Percentiles rank a stretch among this genome's conserved stretches.
Conservation (phyloP, 1,139 yeast genomes). For the Pneumocystis sp. region DNA sequence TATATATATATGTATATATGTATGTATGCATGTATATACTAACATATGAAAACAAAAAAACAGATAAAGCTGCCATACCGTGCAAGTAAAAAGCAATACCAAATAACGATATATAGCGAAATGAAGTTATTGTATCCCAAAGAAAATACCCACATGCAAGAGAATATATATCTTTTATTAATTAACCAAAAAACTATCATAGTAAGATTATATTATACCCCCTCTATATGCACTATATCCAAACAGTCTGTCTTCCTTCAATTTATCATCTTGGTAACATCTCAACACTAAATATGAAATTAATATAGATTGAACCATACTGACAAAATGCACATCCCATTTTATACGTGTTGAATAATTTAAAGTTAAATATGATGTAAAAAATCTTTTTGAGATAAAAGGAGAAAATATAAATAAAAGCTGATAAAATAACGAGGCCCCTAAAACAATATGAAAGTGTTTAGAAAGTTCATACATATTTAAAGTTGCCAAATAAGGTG, state of each 20-base stretch:
- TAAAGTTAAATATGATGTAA: constrained; percentile 39
- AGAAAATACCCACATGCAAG: constrained; percentile 72
- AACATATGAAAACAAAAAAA: constrained; percentile 42
- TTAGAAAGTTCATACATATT: constrained; percentile 21
- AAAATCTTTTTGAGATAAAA: constrained; percentile 30
- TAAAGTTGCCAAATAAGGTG: constrained; percentile 7
- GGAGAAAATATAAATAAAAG: constrained; percentile 32
- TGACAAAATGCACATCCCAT: constrained; percentile 78
- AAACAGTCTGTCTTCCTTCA: constrained; percentile 38
- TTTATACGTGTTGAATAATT: constrained; percentile 40
- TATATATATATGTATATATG: too few relatives aligned
- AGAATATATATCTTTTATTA: constrained; percentile 36
- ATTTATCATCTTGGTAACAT: constrained; percentile 37
- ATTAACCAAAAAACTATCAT: neutral
- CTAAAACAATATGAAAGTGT: constrained; percentile 40
- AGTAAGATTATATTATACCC: constrained; percentile 12
- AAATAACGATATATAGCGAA: constrained; percentile 44
- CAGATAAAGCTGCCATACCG: constrained; percentile 68
- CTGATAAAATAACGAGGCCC: constrained; percentile 35
- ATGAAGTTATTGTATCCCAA: constrained; percentile 75
- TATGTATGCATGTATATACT: neutral
- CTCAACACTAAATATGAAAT: constrained; percentile 45
- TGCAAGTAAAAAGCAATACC: constrained; percentile 78
- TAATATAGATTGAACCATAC: constrained; percentile 63
- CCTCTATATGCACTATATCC: constrained; percentile 64